Conservation (phyloP, 345 rosid genomes). For the Sonneratia caseolaris region DNA sequence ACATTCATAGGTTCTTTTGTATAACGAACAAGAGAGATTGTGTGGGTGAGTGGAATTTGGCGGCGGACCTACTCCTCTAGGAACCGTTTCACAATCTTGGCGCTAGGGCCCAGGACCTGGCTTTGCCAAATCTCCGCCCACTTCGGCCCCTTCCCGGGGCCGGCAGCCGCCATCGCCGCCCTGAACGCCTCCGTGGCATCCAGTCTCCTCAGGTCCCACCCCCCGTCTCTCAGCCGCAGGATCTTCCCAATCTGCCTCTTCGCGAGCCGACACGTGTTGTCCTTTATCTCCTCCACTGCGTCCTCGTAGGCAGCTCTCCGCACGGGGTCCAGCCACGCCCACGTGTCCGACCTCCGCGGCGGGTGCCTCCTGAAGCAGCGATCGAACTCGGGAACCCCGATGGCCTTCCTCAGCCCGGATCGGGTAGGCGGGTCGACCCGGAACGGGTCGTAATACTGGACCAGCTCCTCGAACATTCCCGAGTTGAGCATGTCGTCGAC, state of each 20-base stretch:
- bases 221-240: slow-evolving; percentile 33
- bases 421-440: slow-evolving; percentile 13
- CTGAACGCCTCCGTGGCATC: slow-evolving; percentile 62
- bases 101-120: slow-evolving; percentile 54
- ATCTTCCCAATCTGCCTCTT: slow-evolving; percentile 70
- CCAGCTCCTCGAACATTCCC: slow-evolving; percentile 80
- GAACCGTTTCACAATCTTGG: slow-evolving; percentile 59
- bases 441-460: slow-evolving; percentile 30
- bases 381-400: slow-evolving; percentile 87
- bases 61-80: slow-evolving; percentile 28
- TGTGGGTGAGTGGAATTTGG: slow-evolving; percentile 7
- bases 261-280: slow-evolving; percentile 71
- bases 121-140: slow-evolving; percentile 62
- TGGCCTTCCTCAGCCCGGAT: slow-evolving; percentile 61
- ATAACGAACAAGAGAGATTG: slow-evolving; percentile 4
- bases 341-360: slow-evolving; percentile 14
- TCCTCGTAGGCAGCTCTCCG: slow-evolving; percentile 43
- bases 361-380: slow-evolving; percentile 41
- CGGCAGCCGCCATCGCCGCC: slow-evolving; percentile 19
- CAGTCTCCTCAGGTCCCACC: slow-evolving; percentile 67
- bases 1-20: too few species aligned
- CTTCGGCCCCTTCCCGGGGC: slow-evolving; percentile 26
- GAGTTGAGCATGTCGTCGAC: slow-evolving; percentile 88
- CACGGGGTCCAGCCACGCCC: slow-evolving; percentile 12
- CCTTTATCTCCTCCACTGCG: slow-evolving; percentile 62